Evolutionary conservation across 805 yeast species (phyloP).

Genomic region (Nakazawaea sp.): DNA sequence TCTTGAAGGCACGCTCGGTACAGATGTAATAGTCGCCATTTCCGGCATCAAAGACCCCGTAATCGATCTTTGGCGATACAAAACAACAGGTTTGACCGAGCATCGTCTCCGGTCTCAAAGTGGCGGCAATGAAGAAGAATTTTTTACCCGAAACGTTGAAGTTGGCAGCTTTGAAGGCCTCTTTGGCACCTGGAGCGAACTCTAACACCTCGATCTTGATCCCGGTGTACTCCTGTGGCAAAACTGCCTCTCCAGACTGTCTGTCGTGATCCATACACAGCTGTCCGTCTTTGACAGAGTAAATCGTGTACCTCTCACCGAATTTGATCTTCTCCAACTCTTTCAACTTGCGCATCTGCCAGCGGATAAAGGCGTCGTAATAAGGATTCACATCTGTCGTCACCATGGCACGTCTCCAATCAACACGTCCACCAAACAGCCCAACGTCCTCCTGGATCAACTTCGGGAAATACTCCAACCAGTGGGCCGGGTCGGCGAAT

Average conservation of each 20-base stretch:
- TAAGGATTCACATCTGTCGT: slow-evolving; percentile 95
- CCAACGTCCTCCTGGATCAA: slow-evolving; percentile 75
- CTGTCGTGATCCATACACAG: slow-evolving; percentile 99
- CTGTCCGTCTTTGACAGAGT: slow-evolving; percentile 97
- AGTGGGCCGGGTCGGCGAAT: slow-evolving; percentile 87
- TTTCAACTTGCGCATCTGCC: slow-evolving; percentile 91
- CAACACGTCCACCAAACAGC: slow-evolving; percentile 85
- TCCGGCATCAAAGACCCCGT: slow-evolving; percentile 88
- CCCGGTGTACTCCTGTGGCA: slow-evolving; percentile 94
- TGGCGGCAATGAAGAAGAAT: slow-evolving; percentile 86
- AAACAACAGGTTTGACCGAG: slow-evolving; percentile 98
- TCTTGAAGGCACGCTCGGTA: slow-evolving; percentile 93
- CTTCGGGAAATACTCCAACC: slow-evolving; percentile 92
- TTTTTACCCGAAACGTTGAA: slow-evolving; percentile 49
- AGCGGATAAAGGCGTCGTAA: slow-evolving; percentile 90
- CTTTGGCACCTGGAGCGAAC: slow-evolving; percentile 50
- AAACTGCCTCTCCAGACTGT: slow-evolving; percentile 92
- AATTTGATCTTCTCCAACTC: slow-evolving; percentile 88
- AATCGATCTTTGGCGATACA: slow-evolving; percentile 88
- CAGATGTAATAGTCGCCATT: slow-evolving; percentile 69
- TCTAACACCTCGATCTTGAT: slow-evolving; percentile 74
- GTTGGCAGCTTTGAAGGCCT: slow-evolving; percentile 41
- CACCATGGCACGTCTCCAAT: slow-evolving; percentile 95
- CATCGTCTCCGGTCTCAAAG: slow-evolving; percentile 98
- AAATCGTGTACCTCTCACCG: slow-evolving; percentile 96